Base-by-base conservation (phyloP, 1,284 basidiomycete species). In the Chalciporus piperatoides region DNA sequence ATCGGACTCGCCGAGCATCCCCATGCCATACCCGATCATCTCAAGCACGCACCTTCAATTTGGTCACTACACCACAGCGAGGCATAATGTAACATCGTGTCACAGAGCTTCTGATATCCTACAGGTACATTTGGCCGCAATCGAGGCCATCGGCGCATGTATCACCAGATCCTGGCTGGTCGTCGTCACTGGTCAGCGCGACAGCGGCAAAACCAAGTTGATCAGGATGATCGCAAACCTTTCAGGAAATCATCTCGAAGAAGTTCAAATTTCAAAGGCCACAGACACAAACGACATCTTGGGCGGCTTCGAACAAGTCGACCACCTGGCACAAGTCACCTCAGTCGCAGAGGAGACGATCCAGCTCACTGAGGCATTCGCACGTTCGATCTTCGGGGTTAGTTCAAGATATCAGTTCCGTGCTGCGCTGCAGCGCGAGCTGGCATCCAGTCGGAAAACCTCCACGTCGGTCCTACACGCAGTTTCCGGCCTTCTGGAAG, bases 261-360 rank as follows among this genome's bases (percentile, higher is more conserved):
- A 92, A 64, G 78, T 98, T 41, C 77, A 83, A 19, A 76, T 98
- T 68, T 96, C 90, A 66, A 85, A 82, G 41, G 87, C 92, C 6
- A 93, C 92, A 14, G 97, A 99, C 65, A 92, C 94, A 1, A 86
- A 86, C 63, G 97, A 99, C 68, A 86, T 99, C 32, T 73, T 99
- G 35, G 97, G 97, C 41, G 89, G 91, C 58, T 99, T 98, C 62
- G 97, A 99, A 70, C 97, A 99, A 70, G 82, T 85, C 30, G 85
- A 91, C 62, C 48, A 66, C 24, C 66, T 63, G 21, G 71, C 71
- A 36, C 75, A 73, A 21, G 56, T 75, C 33, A 49, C 67, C 6
- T 58, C 61, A n/a, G 46, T 78, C 12, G 62, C 78, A 12, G 68
- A 73, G 23, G 69, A 76, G 10, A 56, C 75, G 6, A 53, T 79